Base-by-base conservation (phyloP, 2,329 filamentous ascomycete genomes). In the Cladosporium sp. region DNA sequence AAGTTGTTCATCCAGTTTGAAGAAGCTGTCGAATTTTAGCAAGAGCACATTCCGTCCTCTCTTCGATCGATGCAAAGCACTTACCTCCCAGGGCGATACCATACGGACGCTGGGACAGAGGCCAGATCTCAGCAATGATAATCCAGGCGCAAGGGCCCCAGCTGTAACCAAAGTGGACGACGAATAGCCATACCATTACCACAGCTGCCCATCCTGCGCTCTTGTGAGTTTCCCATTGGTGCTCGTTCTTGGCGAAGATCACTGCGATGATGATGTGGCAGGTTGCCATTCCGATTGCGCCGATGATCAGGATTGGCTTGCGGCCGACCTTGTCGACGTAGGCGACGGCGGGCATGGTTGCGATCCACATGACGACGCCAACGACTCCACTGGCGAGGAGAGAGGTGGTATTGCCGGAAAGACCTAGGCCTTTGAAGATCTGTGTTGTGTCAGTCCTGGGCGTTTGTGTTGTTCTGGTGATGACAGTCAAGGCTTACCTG, bases 101-200 rank as follows among this genome's bases (percentile, higher is more conserved):
- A 59, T 90, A 89, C 0, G 88, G 82, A 2, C 87, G 80, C 9
- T 84, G 84, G 58, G 82, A 85, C 4, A 90, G 73, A 0, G 88
- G 88, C 84, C 86, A 91, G 40, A 91, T 83, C 72, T 91, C 88
- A 2, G 86, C 83, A 1, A 90, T 81, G 56, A 91, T 78, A 37
- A 70, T 67, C 88, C 88, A 91, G 0, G 85, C 82, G 64, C 84
- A 87, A 2, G 87, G 88, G 0, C 87, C 86, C 88, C 88, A 91
- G 0, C 81, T 85, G 68, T 89, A 90, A 28, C 86, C 89, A 66
- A 91, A 91, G 71, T 88, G 82, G 28, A 89, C 76, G 25, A 89
- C 84, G 62, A 89, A 91, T 0, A 91, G 77, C 87, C 88, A 91
- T 8, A 89, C 83, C 82, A 89, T 87, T 53, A 70, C 77, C 5